phyloP scores from a whole-genome alignment of 495 filamentous ascomycete genomes.

The Baudoinia panamericana region DNA sequence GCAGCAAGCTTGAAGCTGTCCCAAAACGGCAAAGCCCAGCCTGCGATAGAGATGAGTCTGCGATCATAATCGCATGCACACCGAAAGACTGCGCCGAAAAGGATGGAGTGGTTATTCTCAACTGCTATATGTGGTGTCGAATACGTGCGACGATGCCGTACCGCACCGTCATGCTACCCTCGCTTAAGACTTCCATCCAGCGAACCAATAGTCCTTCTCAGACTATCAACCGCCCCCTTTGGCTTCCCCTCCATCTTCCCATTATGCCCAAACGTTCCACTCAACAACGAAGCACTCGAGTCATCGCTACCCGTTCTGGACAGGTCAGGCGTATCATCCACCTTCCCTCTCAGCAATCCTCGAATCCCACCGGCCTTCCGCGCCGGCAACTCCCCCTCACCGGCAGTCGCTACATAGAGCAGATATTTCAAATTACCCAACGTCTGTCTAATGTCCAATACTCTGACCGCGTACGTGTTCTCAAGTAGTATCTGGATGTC shows the following conservation, averaged over 20 bases:
- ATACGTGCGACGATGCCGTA: too few relatives aligned
- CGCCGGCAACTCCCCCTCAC: constrained; percentile 60
- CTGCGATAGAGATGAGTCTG: too few relatives aligned
- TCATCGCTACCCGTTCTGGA: constrained; percentile 3
- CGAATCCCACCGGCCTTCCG: constrained; percentile 66
- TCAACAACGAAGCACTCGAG: background rate
- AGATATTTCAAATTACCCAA: constrained; percentile 87
- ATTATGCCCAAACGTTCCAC: background rate
- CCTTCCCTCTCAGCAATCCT: constrained; percentile 40
- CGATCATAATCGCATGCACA: too few relatives aligned
- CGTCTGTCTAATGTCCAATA: constrained; percentile 75
- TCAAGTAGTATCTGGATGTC: constrained; percentile 72
- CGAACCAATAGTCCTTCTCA: constrained; percentile 9
- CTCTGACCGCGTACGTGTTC: constrained; percentile 51
- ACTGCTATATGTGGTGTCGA: too few relatives aligned
- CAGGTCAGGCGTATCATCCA: constrained; percentile 17
- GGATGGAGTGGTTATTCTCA: too few relatives aligned
- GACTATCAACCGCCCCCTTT: constrained; percentile 16
- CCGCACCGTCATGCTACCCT: too few relatives aligned
- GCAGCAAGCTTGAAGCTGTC: too few relatives aligned
- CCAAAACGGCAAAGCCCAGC: too few relatives aligned
- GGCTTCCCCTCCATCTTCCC: constrained; percentile 1
- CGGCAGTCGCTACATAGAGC: constrained; percentile 72
- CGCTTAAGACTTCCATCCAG: too few relatives aligned
- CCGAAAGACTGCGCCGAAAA: too few relatives aligned